Conservation (phyloP, 2,329 filamentous ascomycete species). For the Colletotrichum shisoi region DNA sequence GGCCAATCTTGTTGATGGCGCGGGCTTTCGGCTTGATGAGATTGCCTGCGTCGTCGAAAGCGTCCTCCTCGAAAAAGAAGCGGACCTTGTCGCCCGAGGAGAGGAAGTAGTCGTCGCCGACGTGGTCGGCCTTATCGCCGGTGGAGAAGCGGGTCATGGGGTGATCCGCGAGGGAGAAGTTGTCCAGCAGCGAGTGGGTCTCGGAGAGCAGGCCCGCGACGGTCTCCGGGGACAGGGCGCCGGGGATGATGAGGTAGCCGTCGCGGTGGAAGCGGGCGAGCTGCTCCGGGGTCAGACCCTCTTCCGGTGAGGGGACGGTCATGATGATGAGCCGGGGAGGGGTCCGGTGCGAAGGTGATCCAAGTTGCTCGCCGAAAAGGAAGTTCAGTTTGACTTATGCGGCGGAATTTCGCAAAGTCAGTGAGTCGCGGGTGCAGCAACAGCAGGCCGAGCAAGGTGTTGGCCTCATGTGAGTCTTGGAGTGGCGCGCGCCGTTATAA, state of each 20-base stretch:
- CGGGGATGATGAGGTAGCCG: slow-evolving; percentile 87
- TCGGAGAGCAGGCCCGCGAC: slow-evolving; percentile 75
- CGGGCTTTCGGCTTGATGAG: slow-evolving; percentile 80
- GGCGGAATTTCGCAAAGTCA: not conserved
- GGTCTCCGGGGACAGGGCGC: slow-evolving; percentile 73
- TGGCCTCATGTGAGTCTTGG: slow-evolving; percentile 10
- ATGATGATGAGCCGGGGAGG: slow-evolving; percentile 1
- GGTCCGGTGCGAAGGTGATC: not conserved
- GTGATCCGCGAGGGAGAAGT: slow-evolving; percentile 81
- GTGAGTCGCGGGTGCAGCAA: not conserved
- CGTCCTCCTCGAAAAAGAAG: slow-evolving; percentile 98
- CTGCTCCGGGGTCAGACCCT: slow-evolving; percentile 75
- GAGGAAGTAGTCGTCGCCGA: slow-evolving; percentile 95
- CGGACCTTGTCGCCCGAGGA: slow-evolving; percentile 87
- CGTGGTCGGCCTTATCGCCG: slow-evolving; percentile 76
- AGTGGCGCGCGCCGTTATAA: slow-evolving; percentile 12
- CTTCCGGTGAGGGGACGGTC: slow-evolving; percentile 36
- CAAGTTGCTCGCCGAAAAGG: not conserved
- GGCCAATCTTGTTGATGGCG: slow-evolving; percentile 90
- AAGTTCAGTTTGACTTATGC: not conserved
- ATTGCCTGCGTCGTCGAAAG: slow-evolving; percentile 71
- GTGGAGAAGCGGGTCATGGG: slow-evolving; percentile 95
- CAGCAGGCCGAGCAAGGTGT: not conserved
- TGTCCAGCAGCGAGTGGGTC: slow-evolving; percentile 75
- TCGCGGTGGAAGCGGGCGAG: slow-evolving; percentile 77